Evolutionary conservation across 1,139 yeast species (phyloP).

Genomic region (Nematodospora anomalae): DNA sequence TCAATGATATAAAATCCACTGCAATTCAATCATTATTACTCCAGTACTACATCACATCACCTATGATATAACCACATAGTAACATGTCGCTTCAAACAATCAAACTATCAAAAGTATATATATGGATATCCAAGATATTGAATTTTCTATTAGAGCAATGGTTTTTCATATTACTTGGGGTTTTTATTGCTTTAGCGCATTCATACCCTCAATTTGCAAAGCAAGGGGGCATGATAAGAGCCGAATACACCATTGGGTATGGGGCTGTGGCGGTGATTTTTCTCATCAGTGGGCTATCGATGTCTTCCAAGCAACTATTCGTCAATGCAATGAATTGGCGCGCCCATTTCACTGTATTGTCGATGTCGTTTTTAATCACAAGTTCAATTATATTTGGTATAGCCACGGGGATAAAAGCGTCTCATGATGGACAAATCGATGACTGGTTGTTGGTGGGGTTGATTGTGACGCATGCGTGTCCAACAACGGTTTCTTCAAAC

Average conservation of each 20-base stretch:
- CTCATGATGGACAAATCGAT: constrained; percentile 59
- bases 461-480: constrained; percentile 81
- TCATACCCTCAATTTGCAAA: constrained; percentile 81
- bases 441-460: constrained; percentile 78
- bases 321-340: constrained; percentile 72
- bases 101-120: constrained; percentile 13
- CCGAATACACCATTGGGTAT: constrained; percentile 75
- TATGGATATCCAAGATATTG: constrained; percentile 17
- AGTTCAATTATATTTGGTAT: constrained; percentile 75
- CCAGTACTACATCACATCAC: too few species aligned
- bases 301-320: constrained; percentile 61
- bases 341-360: constrained; percentile 71
- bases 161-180: constrained; percentile 74
- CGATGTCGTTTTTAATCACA: constrained; percentile 72
- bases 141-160: constrained; percentile 49
- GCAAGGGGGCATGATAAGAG: constrained; percentile 74
- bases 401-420: constrained; percentile 61
- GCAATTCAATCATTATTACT: too few species aligned
- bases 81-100: constrained; percentile 9
- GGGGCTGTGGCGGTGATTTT: constrained; percentile 88
- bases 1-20: too few species aligned
- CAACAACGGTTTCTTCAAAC: constrained; percentile 87
- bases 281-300: constrained; percentile 75
- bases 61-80: too few species aligned
- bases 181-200: constrained; percentile 71